Evolutionary conservation across 140 eudicot genomes (phyloP).

Genomic region (Erigeron philadelphicus): DNA sequence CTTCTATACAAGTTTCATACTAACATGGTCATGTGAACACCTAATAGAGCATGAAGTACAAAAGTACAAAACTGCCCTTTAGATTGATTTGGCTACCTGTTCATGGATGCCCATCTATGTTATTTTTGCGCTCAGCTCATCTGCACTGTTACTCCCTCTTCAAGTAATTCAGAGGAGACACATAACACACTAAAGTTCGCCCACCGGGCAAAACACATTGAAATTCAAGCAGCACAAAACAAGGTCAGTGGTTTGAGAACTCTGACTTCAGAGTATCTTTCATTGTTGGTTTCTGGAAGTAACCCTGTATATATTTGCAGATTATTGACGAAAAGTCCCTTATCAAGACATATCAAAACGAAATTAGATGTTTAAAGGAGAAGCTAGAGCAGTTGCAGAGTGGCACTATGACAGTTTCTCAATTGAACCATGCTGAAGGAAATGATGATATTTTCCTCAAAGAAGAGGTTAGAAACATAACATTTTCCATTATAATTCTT

Average conservation of each 20-base stretch:
- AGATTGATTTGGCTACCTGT: slow-evolving; percentile 10
- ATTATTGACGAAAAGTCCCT: slow-evolving; percentile 89
- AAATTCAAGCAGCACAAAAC: slow-evolving; percentile 91
- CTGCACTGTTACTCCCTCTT: slow-evolving; percentile 87
- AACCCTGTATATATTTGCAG: slow-evolving; percentile 39
- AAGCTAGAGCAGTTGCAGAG: slow-evolving; percentile 70
- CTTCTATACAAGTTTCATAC: slow-evolving; percentile 4
- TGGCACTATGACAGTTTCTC: slow-evolving; percentile 59
- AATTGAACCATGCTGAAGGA: slow-evolving; percentile 45
- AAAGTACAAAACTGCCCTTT: neutral
- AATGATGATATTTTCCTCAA: slow-evolving; percentile 54
- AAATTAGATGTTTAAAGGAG: slow-evolving; percentile 69
- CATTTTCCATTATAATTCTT: neutral
- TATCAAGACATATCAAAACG: slow-evolving; percentile 83
- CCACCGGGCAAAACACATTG: slow-evolving; percentile 91
- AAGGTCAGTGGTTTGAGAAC: slow-evolving; percentile 39
- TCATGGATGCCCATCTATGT: slow-evolving; percentile 12
- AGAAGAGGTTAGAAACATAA: slow-evolving; percentile 14
- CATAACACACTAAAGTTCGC: slow-evolving; percentile 93
- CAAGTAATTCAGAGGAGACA: slow-evolving; percentile 90
- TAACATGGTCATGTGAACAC: neutral
- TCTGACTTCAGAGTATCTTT: slow-evolving; percentile 2
- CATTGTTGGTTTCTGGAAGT: slow-evolving; percentile 1
- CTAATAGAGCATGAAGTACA: neutral
- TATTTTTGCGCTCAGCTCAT: slow-evolving; percentile 48